These are phyloP conservation scores for Diplocarpon rosae DNA, from an alignment of 2,329 filamentous ascomycete genomes.

Conservation along the genomic window DNA sequence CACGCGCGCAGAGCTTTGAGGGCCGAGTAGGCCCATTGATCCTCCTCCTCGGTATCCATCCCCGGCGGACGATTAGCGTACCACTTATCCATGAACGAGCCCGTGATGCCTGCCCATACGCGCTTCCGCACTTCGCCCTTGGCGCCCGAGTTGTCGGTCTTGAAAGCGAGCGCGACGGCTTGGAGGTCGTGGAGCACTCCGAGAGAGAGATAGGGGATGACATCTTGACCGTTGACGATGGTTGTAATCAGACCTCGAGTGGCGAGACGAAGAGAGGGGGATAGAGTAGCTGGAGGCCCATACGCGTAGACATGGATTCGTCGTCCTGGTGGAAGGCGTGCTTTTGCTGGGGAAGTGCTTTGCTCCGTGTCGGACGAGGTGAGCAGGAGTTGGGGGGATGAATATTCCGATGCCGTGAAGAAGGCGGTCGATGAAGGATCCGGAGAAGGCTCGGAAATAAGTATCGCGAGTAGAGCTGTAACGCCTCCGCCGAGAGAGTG, in stretches of 20 bases:
- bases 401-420: constrained; percentile 52
- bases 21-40: constrained; percentile 57
- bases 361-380: constrained; percentile 40
- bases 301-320: constrained; percentile 74
- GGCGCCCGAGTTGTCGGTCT: constrained; percentile 56
- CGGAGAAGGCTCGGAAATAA: constrained; percentile 38
- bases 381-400: constrained; percentile 60
- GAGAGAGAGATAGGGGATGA: constrained; percentile 63
- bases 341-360: constrained; percentile 20
- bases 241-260: constrained; percentile 67
- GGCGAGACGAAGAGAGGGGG: constrained; percentile 54
- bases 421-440: constrained; percentile 32
- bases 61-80: constrained; percentile 33
- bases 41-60: constrained; percentile 43
- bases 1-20: constrained; percentile 54
- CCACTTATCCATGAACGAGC: constrained; percentile 51
- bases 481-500: constrained; percentile 45
- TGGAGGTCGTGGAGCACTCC: constrained; percentile 68
- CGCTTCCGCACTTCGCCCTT: constrained; percentile 55
- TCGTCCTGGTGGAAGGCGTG: constrained; percentile 52
- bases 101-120: constrained; percentile 54
- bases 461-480: constrained; percentile 41
- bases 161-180: constrained; percentile 60
- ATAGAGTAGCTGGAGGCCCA: constrained; percentile 64
- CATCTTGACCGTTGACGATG: constrained; percentile 59